Evolutionary conservation across 768 basidiomycete genomes (phyloP).

Genomic region (Tephrocybe rancida): DNA sequence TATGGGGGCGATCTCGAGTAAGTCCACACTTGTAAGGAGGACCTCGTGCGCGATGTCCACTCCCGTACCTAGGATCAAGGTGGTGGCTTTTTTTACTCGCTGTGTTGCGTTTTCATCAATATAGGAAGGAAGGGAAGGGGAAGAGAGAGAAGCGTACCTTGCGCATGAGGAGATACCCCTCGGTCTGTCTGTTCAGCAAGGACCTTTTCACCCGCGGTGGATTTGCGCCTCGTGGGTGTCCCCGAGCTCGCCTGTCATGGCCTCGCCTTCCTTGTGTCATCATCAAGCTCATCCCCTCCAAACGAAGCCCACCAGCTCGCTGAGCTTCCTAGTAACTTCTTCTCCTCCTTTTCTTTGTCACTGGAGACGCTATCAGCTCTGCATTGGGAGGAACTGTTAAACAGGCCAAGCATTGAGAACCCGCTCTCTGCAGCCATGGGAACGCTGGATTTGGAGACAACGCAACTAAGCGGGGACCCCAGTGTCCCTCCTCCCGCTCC

Average conservation of each 20-base stretch:
- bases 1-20: slow-evolving; percentile 54
- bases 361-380: background rate
- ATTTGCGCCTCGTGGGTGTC: slow-evolving; percentile 38
- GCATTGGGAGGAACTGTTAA: no score
- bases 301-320: slow-evolving; percentile 11
- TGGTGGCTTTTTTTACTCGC: slow-evolving; percentile 38
- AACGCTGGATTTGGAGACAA: slow-evolving; percentile 11
- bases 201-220: no score
- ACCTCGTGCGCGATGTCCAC: slow-evolving; percentile 46
- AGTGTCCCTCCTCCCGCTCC: background rate
- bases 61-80: slow-evolving; percentile 42
- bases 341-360: no score
- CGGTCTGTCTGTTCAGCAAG: no score
- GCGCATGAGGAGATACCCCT: slow-evolving; percentile 37
- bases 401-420: no score
- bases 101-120: slow-evolving; percentile 3
- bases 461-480: slow-evolving; percentile 12
- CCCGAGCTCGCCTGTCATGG: no score
- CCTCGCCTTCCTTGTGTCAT: slow-evolving; percentile 32
- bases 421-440: background rate
- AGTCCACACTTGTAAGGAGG: slow-evolving; percentile 40
- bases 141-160: slow-evolving; percentile 25
- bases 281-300: slow-evolving; percentile 29
- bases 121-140: background rate
- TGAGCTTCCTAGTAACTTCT: no score